Conservation (phyloP, 805 yeast species). For the Jamesozyma gamospora region DNA sequence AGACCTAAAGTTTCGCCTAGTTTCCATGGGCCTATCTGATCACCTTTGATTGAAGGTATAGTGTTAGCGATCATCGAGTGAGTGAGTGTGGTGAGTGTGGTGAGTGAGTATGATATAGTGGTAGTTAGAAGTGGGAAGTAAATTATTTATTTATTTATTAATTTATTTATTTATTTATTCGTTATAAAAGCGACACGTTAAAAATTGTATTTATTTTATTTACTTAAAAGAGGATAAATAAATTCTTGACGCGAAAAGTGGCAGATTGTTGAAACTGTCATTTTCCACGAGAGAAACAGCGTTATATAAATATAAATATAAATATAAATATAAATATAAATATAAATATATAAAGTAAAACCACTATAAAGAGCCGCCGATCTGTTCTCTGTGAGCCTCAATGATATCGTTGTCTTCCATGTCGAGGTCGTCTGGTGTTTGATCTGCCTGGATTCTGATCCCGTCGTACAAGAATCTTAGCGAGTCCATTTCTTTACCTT, state of each 20-base stretch:
- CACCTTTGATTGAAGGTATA: conserved; percentile 23
- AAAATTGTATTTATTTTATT: no score
- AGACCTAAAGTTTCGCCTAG: conserved; percentile 70
- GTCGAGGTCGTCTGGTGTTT: conserved; percentile 87
- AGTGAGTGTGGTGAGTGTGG: background rate
- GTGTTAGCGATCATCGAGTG: conserved; percentile 4
- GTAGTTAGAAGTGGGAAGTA: no score
- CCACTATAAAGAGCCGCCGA: conserved; percentile 43
- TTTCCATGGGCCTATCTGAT: conserved; percentile 71
- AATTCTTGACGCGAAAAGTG: background rate
- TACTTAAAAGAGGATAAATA: no score
- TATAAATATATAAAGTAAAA: background rate
- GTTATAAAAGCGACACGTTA: no score
- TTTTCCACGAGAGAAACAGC: background rate
- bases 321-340: background rate
- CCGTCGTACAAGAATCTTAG: conserved; percentile 91
- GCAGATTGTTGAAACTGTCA: no score
- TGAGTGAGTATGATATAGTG: background rate
- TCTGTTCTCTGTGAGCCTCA: conserved; percentile 95
- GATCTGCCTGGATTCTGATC: conserved; percentile 74
- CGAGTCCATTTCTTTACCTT: conserved; percentile 76
- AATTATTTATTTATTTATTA: no score
- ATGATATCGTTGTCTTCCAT: conserved; percentile 94
- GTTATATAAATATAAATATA: background rate
- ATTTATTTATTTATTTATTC: no score